Conservation (phyloP, 768 basidiomycete genomes). For the Panaeolus papilionaceus region DNA sequence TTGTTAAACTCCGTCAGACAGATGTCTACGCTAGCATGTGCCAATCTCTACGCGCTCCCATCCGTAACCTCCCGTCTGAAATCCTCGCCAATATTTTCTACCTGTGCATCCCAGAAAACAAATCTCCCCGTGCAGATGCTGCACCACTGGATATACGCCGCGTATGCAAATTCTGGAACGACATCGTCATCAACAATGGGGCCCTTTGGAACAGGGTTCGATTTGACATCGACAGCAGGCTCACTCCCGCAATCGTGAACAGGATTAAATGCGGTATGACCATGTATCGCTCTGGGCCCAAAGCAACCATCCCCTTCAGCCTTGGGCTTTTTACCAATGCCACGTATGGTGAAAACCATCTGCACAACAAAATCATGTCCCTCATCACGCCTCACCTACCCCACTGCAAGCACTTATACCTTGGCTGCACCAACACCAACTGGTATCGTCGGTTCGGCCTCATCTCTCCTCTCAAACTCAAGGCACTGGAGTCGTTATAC, state of each 20-base stretch:
- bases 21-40: background rate
- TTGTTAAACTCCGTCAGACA: background rate
- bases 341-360: background rate
- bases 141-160: background rate
- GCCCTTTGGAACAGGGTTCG: background rate
- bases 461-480: background rate
- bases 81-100: background rate
- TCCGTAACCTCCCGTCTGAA: background rate
- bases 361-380: background rate
- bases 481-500: background rate
- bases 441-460: background rate
- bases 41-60: background rate
- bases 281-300: conserved; percentile 1
- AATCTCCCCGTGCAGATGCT: background rate
- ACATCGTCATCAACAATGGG: background rate
- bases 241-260: background rate
- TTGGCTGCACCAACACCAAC: background rate
- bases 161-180: conserved; percentile 1
- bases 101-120: background rate
- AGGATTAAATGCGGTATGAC: background rate
- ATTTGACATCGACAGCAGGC: conserved; percentile 1
- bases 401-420: background rate
- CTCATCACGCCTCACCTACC: background rate
- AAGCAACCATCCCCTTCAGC: background rate
- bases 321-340: background rate